Base-by-base conservation (phyloP, 352 stramenopile genomes). In the Globisporangium iwayamae region DNA sequence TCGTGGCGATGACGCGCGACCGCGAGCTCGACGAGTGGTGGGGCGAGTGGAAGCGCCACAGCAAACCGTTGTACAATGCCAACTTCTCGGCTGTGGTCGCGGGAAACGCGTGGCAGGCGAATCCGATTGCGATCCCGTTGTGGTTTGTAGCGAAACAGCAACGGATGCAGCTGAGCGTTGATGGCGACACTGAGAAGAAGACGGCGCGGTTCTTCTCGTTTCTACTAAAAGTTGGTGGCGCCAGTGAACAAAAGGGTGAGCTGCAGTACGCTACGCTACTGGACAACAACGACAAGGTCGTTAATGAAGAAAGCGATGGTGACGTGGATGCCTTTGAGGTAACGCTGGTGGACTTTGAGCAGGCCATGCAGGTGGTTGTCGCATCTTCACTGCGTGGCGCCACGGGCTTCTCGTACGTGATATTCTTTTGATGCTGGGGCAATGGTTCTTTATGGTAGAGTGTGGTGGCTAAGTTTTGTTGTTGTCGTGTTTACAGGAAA, bases 271-370 rank as follows among this genome's bases (percentile, higher is more conserved):
- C 50, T 9, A 14, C 45, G 14, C 46, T 63, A 7, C 2, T 25
- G 45, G 36, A 30, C 1, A 13, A 34, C 0, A 62, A 7, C 32
- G 18, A 18, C 18, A 3, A 14, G 57, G 32, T 3, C 16, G 22
- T 18, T 39, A 48, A 16, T 38, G 32, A 25, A 5, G 32, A 28
- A 4, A 25, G 28, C 2, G 13, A 1, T 0, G 59, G 22, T 9
- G 28, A 68, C 8, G 5, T 20, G 10, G 57, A 50, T 13, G 52
- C 66, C 1, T 90, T 91, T 43, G 54, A 79, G 43, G 81, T 93
- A 51, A 91, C 74, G 9, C 78, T 89, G 68, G 59, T 25, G 2
- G 86, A 94, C 51, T 94, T 94, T 69, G 80, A 90, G 14, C 74
- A 90, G 60, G 84, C 86, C 30, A 89, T 90, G 77, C 71, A 83